Conservation (phyloP, 176 grass and related monocot species). For the Paspalum vaginatum region DNA sequence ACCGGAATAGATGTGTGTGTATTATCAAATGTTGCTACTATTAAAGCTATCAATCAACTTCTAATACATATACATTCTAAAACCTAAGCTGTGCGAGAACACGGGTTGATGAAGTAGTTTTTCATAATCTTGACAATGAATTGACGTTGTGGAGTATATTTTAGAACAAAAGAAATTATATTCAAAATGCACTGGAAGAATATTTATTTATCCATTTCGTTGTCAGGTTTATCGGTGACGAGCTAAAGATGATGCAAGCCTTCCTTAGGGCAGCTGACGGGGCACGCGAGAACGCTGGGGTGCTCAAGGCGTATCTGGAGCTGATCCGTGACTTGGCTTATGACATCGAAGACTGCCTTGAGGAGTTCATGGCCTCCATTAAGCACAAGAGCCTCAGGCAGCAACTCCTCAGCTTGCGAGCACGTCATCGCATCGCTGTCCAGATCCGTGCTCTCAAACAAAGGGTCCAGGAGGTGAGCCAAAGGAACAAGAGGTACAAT, state of each 20-base stretch:
- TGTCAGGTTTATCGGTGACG: constrained; percentile 1
- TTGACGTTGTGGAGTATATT: too few relatives aligned
- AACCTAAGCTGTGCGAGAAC: too few relatives aligned
- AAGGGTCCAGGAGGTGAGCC: background rate
- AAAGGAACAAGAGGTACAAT: background rate
- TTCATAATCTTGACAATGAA: too few relatives aligned
- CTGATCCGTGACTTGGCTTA: background rate
- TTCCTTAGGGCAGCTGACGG: background rate
- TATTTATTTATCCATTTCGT: too few relatives aligned
- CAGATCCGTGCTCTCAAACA: background rate
- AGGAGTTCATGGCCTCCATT: background rate
- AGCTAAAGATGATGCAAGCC: constrained; percentile 24
- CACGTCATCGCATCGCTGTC: background rate
- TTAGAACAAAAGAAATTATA: too few relatives aligned
- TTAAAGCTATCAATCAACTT: too few relatives aligned
- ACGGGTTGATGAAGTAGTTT: too few relatives aligned
- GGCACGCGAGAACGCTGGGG: background rate
- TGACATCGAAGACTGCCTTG: constrained; percentile 19
- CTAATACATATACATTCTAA: too few relatives aligned
- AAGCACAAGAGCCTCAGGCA: background rate
- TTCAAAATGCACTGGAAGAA: too few relatives aligned
- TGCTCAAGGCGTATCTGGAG: background rate
- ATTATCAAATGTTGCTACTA: too few relatives aligned
- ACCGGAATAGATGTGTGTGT: too few relatives aligned
- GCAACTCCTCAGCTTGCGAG: background rate